phyloP scores from a whole-genome alignment of 2,329 filamentous ascomycete genomes.

The Alternaria rosae region DNA sequence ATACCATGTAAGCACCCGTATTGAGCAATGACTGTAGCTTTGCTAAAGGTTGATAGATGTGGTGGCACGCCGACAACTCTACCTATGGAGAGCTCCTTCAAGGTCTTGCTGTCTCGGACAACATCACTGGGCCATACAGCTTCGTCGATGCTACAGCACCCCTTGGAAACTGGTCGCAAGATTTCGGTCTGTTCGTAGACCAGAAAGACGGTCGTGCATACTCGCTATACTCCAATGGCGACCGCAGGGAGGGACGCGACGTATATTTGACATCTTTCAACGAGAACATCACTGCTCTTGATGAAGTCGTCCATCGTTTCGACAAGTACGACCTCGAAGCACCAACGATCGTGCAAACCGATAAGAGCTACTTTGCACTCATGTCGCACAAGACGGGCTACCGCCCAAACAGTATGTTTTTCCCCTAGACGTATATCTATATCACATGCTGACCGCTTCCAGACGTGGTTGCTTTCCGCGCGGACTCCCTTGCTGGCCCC shows the following conservation, averaged over 20 bases:
- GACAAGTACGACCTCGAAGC: slow-evolving; percentile 68
- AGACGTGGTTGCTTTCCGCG: slow-evolving; percentile 65
- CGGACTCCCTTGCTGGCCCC: slow-evolving; percentile 59
- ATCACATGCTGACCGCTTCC: slow-evolving; percentile 5
- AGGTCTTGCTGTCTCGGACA: slow-evolving; percentile 63
- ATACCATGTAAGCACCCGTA: slow-evolving; percentile 59
- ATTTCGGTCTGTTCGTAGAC: slow-evolving; percentile 68
- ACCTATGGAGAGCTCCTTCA: slow-evolving; percentile 65
- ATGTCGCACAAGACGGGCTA: slow-evolving; percentile 72
- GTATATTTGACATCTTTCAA: slow-evolving; percentile 66
- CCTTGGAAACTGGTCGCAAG: slow-evolving; percentile 69
- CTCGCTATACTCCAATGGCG: slow-evolving; percentile 67
- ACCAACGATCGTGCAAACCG: slow-evolving; percentile 67
- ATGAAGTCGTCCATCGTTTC: slow-evolving; percentile 62
- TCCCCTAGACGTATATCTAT: too few relatives aligned
- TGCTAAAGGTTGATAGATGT: slow-evolving; percentile 52
- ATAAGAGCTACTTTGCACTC: slow-evolving; percentile 65
- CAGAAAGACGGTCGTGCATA: slow-evolving; percentile 65
- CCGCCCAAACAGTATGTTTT: slow-evolving; percentile 60
- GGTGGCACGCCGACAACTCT: slow-evolving; percentile 68
- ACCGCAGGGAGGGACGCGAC: slow-evolving; percentile 62
- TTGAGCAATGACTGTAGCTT: too few relatives aligned
- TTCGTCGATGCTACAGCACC: slow-evolving; percentile 63
- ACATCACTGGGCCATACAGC: slow-evolving; percentile 62
- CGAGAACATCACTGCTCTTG: slow-evolving; percentile 59